Evolutionary conservation across 129 eudicot genomes (phyloP), one percentile per base, ranked within the genome.

Genomic region (Apium graveolens): DNA sequence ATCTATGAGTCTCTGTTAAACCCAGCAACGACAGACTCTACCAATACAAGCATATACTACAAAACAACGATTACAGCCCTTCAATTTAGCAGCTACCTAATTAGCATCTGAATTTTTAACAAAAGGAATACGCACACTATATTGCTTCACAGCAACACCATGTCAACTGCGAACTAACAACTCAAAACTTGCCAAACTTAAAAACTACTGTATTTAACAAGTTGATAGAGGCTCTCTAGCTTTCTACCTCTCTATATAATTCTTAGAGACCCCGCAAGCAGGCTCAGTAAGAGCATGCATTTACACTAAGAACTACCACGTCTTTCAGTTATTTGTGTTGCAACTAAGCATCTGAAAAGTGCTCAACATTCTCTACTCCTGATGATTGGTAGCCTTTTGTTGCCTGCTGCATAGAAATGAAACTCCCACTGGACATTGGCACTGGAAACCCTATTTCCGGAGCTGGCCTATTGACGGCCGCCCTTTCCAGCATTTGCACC

Each of bases 401-500:
- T 46, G 76, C 89, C 84, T 73, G 76, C 55, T 43, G 39, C 76
- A 81, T 78, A 26, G 82, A 65, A 75, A 77, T 1, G 74, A 76
- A 85, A 78, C 45, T 89, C 79, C 90, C 93, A 80, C 91, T 89
- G 6, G 89, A 48, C 92, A 86, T 83, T 12, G 92, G 92, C 81
- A 90, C 93, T 41, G 97, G 93, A 65, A 88, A 92, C 27, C 91
- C 92, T 5, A 84, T 75, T 74, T 90, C 96, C 18, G 39, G 35
- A 2, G 79, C 9, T 13, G 89, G 87, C 32, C 88, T 78, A 45
- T 73, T 87, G 27, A 76, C 86, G 1, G 87, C 88, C 24, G 78
- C 91, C 62, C 90, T 72, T 78, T 93, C 98, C 0, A 93, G 87
- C 0, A 88, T 84, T 35, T 93, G 92, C 62, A 93, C 92, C 79